Conservation (phyloP, 805 yeast genomes). For the Danielia oregonensis region DNA sequence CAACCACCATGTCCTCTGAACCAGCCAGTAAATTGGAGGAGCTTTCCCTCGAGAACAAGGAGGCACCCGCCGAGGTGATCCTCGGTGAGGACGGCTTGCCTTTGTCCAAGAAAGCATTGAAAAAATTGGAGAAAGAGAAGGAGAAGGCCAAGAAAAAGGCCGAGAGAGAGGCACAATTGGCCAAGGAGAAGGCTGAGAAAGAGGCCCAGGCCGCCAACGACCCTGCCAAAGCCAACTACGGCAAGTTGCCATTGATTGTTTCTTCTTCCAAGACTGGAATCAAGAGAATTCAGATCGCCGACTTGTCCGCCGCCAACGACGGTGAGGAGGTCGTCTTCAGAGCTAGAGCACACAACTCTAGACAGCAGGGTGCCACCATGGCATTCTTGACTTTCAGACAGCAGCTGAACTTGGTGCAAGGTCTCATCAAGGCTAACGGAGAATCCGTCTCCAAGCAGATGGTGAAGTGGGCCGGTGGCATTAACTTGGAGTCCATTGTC, state of each 20-base stretch:
- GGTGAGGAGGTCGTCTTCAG: conserved; percentile 81
- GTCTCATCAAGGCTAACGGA: conserved; percentile 54
- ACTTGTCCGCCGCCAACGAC: conserved; percentile 58
- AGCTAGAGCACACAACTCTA: conserved; percentile 89
- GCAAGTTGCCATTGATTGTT: conserved; percentile 83
- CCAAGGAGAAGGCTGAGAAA: conserved; percentile 80
- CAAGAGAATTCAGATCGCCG: conserved; percentile 54
- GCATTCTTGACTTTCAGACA: conserved; percentile 89
- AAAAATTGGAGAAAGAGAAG: conserved; percentile 88
- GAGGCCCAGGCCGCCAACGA: conserved; percentile 71
- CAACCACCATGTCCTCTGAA: conserved; percentile 14
- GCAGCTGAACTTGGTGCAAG: conserved; percentile 86
- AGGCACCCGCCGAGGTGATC: conserved; percentile 23
- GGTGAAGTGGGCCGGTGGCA: conserved; percentile 91
- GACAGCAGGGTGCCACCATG: conserved; percentile 96
- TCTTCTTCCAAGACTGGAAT: conserved; percentile 66
- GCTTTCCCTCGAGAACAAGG: conserved; percentile 14
- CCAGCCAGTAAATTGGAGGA: conserved; percentile 14
- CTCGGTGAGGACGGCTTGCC: conserved; percentile 80
- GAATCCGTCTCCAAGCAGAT: conserved; percentile 76
- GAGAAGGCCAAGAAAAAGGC: conserved; percentile 93
- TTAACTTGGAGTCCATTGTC: conserved; percentile 87
- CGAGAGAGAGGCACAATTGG: conserved; percentile 84
- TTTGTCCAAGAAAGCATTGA: conserved; percentile 87
- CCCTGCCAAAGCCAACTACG: conserved; percentile 84